A percentile compares a stretch with the other conserved stretches of the same genome.
Evolutionary conservation across 2,329 filamentous ascomycete genomes (phyloP).

Genomic region (Pseudofabraea citricarpa): DNA sequence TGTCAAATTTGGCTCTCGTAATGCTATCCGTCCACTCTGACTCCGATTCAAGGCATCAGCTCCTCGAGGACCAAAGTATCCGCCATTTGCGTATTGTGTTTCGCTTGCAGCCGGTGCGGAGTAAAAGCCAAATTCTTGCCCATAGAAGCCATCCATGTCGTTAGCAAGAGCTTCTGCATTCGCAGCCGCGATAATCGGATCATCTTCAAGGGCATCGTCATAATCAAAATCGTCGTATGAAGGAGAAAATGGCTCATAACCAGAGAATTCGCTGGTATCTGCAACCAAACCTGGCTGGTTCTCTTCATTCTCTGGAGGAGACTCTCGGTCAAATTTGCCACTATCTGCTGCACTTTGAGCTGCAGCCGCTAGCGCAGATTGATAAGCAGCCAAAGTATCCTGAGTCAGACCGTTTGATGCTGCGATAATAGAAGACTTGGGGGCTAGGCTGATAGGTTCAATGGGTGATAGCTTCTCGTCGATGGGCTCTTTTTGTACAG

Average conservation of each 20-base stretch:
- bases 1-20: conserved; percentile 85
- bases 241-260: conserved; percentile 28
- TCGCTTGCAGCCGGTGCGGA: conserved; percentile 49
- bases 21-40: conserved; percentile 68
- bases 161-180: conserved; percentile 91
- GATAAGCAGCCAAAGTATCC: conserved; percentile 65
- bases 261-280: conserved; percentile 33
- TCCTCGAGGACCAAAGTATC: conserved; percentile 79
- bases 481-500: conserved; percentile 3
- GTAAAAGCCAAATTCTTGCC: conserved; percentile 95
- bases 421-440: conserved; percentile 16
- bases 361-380: conserved; percentile 78
- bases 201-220: conserved; percentile 70
- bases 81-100: conserved; percentile 65
- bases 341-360: conserved; percentile 71
- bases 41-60: conserved; percentile 55
- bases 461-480: not conserved
- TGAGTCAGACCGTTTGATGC: conserved; percentile 39
- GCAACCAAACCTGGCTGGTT: conserved; percentile 31
- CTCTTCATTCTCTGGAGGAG: conserved; percentile 22
- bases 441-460: conserved; percentile 12
- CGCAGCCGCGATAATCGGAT: conserved; percentile 88
- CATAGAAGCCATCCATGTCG: conserved; percentile 91
- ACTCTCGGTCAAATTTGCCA: conserved; percentile 62
- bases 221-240: conserved; percentile 43